Percentiles rank a stretch among this genome's conserved stretches.
Evolutionary conservation across 1,284 basidiomycete genomes (phyloP).

Genomic region (Ganoderma lingzhi): DNA sequence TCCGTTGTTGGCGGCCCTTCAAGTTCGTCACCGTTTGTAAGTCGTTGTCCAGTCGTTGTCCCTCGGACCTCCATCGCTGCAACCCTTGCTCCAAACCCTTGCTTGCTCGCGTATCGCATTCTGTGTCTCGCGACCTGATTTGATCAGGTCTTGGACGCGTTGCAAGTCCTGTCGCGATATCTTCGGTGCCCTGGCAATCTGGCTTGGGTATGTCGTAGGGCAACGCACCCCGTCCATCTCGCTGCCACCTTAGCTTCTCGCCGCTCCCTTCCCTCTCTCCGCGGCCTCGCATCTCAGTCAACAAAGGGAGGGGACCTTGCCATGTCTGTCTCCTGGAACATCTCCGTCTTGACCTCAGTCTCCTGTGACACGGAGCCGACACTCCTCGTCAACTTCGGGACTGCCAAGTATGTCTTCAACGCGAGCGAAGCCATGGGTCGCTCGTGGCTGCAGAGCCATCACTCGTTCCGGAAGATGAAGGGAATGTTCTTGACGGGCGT

Average conservation of each 20-base stretch:
- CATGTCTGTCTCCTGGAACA: constrained; percentile 62
- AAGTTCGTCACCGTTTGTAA: too few species aligned
- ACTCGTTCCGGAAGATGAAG: constrained; percentile 69
- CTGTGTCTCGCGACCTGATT: neutral
- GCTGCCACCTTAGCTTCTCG: constrained; percentile 6
- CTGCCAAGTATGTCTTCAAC: constrained; percentile 88
- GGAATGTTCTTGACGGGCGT: constrained; percentile 80
- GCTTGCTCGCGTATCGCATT: neutral
- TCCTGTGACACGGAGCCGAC: constrained; percentile 84
- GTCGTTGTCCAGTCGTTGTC: neutral
- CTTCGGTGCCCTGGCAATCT: constrained; percentile 14
- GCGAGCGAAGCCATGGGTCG: constrained; percentile 84
- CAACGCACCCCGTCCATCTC: constrained; percentile 9
- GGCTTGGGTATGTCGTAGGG: constrained; percentile 32
- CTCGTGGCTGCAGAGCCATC: constrained; percentile 71
- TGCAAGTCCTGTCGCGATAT: constrained; percentile 6
- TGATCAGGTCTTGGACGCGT: neutral
- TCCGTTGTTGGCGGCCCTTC: neutral
- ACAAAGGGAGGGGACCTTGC: neutral
- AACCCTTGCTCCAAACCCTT: neutral
- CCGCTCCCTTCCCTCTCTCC: neutral
- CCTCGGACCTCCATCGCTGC: neutral
- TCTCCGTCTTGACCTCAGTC: constrained; percentile 59
- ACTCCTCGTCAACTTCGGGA: constrained; percentile 78
- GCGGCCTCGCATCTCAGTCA: neutral